Base-by-base conservation (phyloP, 305 asterid species). In the Fraxinus latifolia region DNA sequence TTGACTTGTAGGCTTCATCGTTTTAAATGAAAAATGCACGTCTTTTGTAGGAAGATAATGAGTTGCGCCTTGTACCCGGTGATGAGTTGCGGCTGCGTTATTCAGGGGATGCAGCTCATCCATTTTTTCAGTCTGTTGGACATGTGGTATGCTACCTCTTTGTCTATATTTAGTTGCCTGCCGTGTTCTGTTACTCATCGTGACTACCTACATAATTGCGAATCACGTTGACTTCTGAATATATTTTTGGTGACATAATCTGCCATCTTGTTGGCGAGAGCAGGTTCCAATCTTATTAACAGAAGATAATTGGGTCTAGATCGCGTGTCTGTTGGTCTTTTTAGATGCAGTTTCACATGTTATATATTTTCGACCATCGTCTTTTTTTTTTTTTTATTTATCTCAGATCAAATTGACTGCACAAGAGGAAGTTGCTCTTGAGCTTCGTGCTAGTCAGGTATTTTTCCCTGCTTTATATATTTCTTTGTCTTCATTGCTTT, bases 341-440 rank as follows among this genome's bases (percentile, higher is more conserved):
- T 31, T 71, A 6, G 42, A 71, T 32, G 27, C 8, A 67, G 74
- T 12, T 15, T 17, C 47, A 29, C 74, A 71, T 71, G 12, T 31
- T 25, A 71, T 71, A 15, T 33, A 33, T 32, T 39, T 21, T 31
- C 44, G 7, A 71, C 12, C 14, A 1, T 32, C 34, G 19, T n/a
- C 34, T 77, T 5, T 6, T 17, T 47, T 47, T 3, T 82, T 84
- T 82, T 58, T 71, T 71, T 11, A 1, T 9, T 80, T 82, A 3
- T 2, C 83, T 85, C 91, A 97, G 99, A 92, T 95, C 88, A 97
- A 97, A 88, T 85, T 97, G 85, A 97, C 98, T 83, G 97, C 98
- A 47, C 98, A 93, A 87, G 99, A 95, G 91, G 99, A 97, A 91
- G 99, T 97, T 87, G 99, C 97, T 29, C 99, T 97, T 77, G 99